Percentiles rank a stretch among this genome's conserved stretches.
phyloP scores from a whole-genome alignment of 31 red algal species.

The Odonthalia washingtoniensis region DNA sequence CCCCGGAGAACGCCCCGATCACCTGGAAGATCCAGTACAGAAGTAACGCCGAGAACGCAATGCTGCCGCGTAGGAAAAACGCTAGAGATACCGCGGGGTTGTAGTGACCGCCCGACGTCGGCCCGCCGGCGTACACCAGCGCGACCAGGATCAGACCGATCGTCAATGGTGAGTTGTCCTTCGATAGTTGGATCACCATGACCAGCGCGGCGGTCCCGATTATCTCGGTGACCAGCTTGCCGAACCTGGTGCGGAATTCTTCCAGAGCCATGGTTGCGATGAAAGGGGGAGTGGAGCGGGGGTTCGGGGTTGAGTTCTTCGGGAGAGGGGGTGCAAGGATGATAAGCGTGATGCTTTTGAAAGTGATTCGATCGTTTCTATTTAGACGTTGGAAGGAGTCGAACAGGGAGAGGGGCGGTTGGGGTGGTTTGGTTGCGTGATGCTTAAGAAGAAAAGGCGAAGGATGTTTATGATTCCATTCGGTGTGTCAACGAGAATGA shows the following conservation, averaged over 20 bases:
- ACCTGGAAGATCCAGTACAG: constrained; percentile 80
- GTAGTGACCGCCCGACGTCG: constrained; percentile 71
- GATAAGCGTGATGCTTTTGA: too few relatives aligned
- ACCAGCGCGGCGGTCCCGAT: constrained; percentile 75
- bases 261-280: constrained; percentile 64
- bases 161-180: constrained; percentile 41
- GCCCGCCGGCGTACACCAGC: constrained; percentile 62
- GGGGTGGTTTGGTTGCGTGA: too few relatives aligned
- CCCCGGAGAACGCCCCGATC: constrained; percentile 61
- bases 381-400: too few relatives aligned
- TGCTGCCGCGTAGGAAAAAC: constrained; percentile 66
- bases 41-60: constrained; percentile 55
- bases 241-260: constrained; percentile 78
- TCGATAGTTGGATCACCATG: constrained; percentile 67
- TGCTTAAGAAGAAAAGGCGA: too few relatives aligned
- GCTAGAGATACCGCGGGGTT: constrained; percentile 77
- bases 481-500: too few relatives aligned
- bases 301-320: not conserved
- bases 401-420: too few relatives aligned
- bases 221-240: constrained; percentile 69
- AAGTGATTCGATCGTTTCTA: too few relatives aligned
- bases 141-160: constrained; percentile 67
- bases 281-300: not conserved
- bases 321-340: not conserved
- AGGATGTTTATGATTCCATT: too few relatives aligned